Evolutionary conservation across 768 basidiomycete genomes (phyloP).

Genomic region (Mycena haematopus): DNA sequence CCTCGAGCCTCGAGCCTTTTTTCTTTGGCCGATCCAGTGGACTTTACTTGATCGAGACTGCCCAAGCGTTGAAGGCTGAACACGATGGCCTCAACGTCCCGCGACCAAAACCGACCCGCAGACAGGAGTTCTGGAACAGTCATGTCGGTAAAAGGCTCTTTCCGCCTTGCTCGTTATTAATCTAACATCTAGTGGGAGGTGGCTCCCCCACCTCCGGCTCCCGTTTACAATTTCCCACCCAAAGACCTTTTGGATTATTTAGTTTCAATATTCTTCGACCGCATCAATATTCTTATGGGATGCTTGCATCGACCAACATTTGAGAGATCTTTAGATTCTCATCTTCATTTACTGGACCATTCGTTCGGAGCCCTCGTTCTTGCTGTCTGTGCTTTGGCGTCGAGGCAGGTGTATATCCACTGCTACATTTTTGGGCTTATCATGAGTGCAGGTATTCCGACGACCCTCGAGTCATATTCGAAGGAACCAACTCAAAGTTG

Average conservation of each 20-base stretch:
- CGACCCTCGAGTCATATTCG: slow-evolving; percentile 48
- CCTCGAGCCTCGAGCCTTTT: slow-evolving; percentile 37
- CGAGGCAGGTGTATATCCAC: slow-evolving; percentile 5
- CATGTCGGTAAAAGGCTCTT: slow-evolving; percentile 33
- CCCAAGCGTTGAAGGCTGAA: slow-evolving; percentile 47
- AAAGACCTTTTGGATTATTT: slow-evolving; percentile 46
- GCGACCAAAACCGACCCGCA: slow-evolving; percentile 9
- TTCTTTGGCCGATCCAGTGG: slow-evolving; percentile 40
- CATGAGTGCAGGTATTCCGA: slow-evolving; percentile 38
- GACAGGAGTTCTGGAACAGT: slow-evolving; percentile 30
- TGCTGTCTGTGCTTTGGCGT: slow-evolving; percentile 51
- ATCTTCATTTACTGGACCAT: slow-evolving; percentile 44
- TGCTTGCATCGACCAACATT: slow-evolving; percentile 61
- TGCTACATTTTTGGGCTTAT: neutral
- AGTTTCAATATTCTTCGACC: slow-evolving; percentile 55
- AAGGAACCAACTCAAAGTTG: slow-evolving; percentile 32
- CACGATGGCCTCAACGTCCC: slow-evolving; percentile 35
- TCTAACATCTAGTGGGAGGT: slow-evolving; percentile 20
- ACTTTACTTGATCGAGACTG: slow-evolving; percentile 38
- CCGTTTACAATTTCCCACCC: slow-evolving; percentile 35
- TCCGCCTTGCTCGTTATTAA: neutral
- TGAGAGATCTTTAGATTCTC: slow-evolving; percentile 42
- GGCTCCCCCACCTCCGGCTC: neutral
- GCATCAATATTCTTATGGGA: slow-evolving; percentile 47
- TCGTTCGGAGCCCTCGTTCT: slow-evolving; percentile 54